A percentile compares a stretch with the other conserved stretches of the same genome.
These are phyloP conservation scores for Phyllosticta citrichinensis DNA, from an alignment of 2,329 filamentous ascomycete genomes.

Conservation along the genomic window DNA sequence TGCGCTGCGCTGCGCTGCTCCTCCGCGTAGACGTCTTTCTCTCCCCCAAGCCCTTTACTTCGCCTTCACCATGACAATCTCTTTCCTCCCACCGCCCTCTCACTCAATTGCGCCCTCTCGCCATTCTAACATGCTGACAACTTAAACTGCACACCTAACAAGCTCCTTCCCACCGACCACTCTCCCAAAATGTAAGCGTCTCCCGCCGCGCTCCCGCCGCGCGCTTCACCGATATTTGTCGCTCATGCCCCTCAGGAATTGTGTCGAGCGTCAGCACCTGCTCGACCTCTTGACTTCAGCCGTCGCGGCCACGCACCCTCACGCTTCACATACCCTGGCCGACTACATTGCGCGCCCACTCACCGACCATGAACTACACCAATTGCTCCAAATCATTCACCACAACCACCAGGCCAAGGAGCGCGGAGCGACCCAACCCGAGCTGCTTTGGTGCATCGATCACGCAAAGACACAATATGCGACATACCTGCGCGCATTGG, in stretches of 20 bases:
- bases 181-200: conserved; percentile 3
- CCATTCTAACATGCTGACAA: neutral
- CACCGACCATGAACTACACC: neutral
- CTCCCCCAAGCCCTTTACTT: no score
- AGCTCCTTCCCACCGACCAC: neutral
- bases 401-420: neutral
- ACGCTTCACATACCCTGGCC: neutral
- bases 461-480: conserved; percentile 8
- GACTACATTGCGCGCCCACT: conserved; percentile 8
- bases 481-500: conserved; percentile 2
- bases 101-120: neutral
- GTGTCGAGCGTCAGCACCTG: conserved; percentile 2
- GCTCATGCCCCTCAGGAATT: neutral
- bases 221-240: neutral
- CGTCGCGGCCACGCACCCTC: conserved; percentile 1
- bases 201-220: neutral
- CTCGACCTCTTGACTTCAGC: conserved; percentile 3
- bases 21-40: neutral
- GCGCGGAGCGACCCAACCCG: neutral
- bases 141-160: neutral
- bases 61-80: neutral
- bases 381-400: neutral
- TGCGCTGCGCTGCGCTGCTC: neutral
- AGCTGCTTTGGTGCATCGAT: conserved; percentile 2
- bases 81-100: neutral